A percentile compares a stretch with the other conserved stretches of the same genome.
Evolutionary conservation across 306 rosid genomes (phyloP).

Genomic region (Boehmeria nivea): DNA sequence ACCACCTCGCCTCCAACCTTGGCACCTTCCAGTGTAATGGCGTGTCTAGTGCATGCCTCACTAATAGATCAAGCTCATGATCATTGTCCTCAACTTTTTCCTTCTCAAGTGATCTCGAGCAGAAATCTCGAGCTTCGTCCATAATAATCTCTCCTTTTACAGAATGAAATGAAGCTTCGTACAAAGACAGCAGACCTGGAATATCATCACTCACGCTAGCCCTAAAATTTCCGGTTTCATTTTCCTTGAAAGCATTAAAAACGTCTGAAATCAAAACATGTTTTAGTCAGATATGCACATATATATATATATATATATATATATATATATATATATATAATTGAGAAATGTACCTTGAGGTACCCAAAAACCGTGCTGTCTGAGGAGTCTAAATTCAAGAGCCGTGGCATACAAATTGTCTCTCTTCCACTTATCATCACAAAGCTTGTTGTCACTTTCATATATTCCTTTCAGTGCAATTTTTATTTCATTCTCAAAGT

Average conservation of each 20-base stretch:
- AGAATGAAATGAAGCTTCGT: conserved; percentile 31
- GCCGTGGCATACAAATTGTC: conserved; percentile 19
- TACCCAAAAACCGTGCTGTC: conserved; percentile 21
- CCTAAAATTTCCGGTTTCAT: conserved; percentile 5
- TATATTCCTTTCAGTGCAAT: not conserved
- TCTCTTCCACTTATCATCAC: not conserved
- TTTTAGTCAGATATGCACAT: no score
- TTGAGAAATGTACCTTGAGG: not conserved
- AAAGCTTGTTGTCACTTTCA: no score
- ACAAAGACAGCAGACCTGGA: conserved; percentile 22
- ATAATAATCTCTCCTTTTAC: conserved; percentile 25
- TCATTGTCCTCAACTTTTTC: not conserved
- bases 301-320: no score
- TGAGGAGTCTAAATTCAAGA: conserved; percentile 26
- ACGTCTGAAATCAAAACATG: conserved; percentile 5
- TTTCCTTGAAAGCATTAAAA: conserved; percentile 14
- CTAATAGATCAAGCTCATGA: not conserved
- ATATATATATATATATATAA: no score
- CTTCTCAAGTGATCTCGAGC: conserved; percentile 4
- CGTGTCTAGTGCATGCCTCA: not conserved
- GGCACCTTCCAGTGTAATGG: conserved; percentile 1
- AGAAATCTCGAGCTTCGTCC: conserved; percentile 21
- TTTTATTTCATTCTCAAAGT: conserved; percentile 22
- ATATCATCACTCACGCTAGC: not conserved
- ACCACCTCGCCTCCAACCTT: conserved; percentile 3